phyloP scores from a whole-genome alignment of 2,329 filamentous ascomycete species.

The Aureobasidium sp. region DNA sequence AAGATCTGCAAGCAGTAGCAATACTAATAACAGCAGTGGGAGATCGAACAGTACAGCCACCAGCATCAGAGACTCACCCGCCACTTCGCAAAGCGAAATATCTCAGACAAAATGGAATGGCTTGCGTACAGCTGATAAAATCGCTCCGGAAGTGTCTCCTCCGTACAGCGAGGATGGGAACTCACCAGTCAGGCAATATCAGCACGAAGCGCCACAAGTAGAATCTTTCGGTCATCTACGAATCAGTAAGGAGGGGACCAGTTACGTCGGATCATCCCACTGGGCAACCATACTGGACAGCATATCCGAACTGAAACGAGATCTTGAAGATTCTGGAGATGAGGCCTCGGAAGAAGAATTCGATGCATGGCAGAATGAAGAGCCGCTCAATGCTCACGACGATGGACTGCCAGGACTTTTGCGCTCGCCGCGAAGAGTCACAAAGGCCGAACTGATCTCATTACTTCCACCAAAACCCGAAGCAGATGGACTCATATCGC shows the following conservation, averaged over 20 bases:
- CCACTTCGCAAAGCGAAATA: not conserved
- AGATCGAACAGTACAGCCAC: not conserved
- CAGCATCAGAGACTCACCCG: not conserved
- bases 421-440: conserved; percentile 19
- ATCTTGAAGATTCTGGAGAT: conserved; percentile 26
- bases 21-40: not conserved
- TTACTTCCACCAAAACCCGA: conserved; percentile 28
- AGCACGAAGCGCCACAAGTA: conserved; percentile 37
- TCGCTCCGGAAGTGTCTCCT: not conserved
- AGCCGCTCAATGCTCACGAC: conserved; percentile 11
- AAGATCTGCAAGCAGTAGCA: not conserved
- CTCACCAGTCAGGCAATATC: conserved; percentile 28
- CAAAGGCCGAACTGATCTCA: conserved; percentile 27
- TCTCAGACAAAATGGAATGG: not conserved
- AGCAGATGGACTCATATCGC: conserved; percentile 26
- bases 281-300: conserved; percentile 75
- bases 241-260: conserved; percentile 65
- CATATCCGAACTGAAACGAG: conserved; percentile 31
- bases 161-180: conserved; percentile 9
- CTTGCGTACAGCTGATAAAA: not conserved
- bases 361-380: conserved; percentile 12
- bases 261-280: conserved; percentile 76
- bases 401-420: conserved; percentile 7
- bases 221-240: conserved; percentile 76
- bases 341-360: conserved; percentile 20